Base-by-base conservation (phyloP, 331 rosid species). In the Malus hybrid region DNA sequence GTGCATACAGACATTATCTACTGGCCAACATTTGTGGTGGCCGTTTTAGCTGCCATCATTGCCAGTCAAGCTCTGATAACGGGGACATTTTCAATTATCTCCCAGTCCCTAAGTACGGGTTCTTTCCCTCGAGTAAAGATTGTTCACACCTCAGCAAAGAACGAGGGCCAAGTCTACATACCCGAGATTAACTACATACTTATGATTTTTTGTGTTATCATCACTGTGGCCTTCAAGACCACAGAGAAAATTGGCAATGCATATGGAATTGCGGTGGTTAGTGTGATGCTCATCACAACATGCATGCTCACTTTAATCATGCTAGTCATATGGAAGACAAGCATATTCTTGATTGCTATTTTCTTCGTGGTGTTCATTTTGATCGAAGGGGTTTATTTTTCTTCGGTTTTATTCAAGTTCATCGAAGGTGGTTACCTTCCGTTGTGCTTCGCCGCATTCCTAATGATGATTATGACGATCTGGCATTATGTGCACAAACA, bases 1-100 rank as follows among this genome's bases (percentile, higher is more conserved):
- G 68, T 42, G 63, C 0, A 36, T 84, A 67, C 65, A 87, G 85
- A 70, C 7, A 60, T 72, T 39, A 4, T 84, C 28, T 81, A 79
- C 70, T 88, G 88, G 90, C 92, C 92, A 33, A 79, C 75, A 65
- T 87, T 88, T 52, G 80, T 75, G 10, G 78, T 80, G 63, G 88
- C 89, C 8, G 82, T 82, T 56, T 18, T 24, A 36, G 92, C 92
- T 36, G 82, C 87, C 5, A 78, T 88, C 30, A 82, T 88, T 34
- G 92, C 86, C 7, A 83, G 92, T 77, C 92, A 85, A 61, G 89
- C 92, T 46, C 69, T 82, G 73, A 83, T 88, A 50, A 81, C 92
- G 8, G 89, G 88, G n/a, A 65, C 86, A 60, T 88, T 77, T 76
- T 83, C 88, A 13, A 83, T 88, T 34, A 78, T 86, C 18, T 52